Evolutionary conservation across 768 basidiomycete genomes (phyloP), one percentile per base, ranked within the genome.

Genomic region (Austroboletus eburneus): DNA sequence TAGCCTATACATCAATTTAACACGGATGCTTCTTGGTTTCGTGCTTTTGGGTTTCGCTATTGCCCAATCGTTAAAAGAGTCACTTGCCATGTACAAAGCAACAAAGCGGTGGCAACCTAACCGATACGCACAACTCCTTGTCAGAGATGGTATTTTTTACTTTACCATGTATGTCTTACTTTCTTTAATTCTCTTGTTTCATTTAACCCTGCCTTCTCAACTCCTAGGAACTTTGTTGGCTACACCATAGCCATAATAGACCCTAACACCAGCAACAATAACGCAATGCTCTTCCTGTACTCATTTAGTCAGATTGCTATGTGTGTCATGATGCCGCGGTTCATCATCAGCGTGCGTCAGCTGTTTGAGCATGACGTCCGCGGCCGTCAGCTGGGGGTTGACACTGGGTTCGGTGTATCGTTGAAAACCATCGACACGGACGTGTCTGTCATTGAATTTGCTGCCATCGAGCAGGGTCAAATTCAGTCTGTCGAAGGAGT

Each of bases 401-500:
- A 35, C 34, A 18, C 5, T 17, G 34, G 34, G 25, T 45, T 45
- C 16, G 20, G 27, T 17, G n/a, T 29, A 17, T 4, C 9, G 33
- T 20, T 27, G 17, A 16, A 8, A 4, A 6, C 10, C 12, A 7
- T 10, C n/a, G 34, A 4, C 18, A 4, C n/a, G 21, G 18, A 27
- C 27, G 24, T 43, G 23, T 27, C 27, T 12, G 12, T 12, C 12
- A 12, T 27, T 27, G 12, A 9, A 5, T 43, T 43, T 25, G 42
- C 23, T 17, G 18, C 20, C 20, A 20, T 3, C 10, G 38, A 16
- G 21, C 10, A 39, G 12, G 18, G 24, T 23, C 60, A 63, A 68
- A 37, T 64, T 66, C 44, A 66, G 61, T 33, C 65, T 66, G n/a
- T 27, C 7, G 27, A 12, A 27, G 27, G 27, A 12, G 27, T 6